Evolutionary conservation across 164 flowering plant species (phyloP).

Genomic region (Cinnamomum chago): DNA sequence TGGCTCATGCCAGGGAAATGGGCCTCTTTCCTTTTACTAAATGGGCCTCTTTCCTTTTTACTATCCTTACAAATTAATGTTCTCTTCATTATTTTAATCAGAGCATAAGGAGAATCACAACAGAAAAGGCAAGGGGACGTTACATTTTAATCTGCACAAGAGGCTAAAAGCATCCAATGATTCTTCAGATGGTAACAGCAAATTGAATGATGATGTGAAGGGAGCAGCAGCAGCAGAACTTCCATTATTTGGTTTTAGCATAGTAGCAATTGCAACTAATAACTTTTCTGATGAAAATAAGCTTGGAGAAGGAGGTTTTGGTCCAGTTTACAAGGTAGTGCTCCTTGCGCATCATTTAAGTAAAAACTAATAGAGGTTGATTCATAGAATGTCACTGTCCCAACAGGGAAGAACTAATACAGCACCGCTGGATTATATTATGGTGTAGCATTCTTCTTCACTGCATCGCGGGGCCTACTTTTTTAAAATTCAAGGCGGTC

Average conservation of each 20-base stretch:
- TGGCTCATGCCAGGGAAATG: too few relatives aligned
- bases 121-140: not conserved
- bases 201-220: too few relatives aligned
- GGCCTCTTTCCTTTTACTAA: too few relatives aligned
- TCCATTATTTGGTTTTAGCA: not conserved
- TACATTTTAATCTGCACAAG: not conserved
- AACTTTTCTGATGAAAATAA: constrained; percentile 1
- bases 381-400: not conserved
- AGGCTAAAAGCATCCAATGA: not conserved
- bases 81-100: too few relatives aligned
- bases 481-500: too few relatives aligned
- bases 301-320: constrained; percentile 5
- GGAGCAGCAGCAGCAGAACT: not conserved
- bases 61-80: too few relatives aligned
- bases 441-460: too few relatives aligned
- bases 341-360: not conserved
- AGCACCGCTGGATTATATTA: too few relatives aligned
- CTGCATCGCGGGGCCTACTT: too few relatives aligned
- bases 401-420: not conserved
- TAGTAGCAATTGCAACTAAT: not conserved
- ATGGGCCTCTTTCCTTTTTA: not conserved
- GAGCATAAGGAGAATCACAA: not conserved
- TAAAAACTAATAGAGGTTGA: not conserved
- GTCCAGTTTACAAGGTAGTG: constrained; percentile 2
- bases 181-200: not conserved